A percentile compares a stretch with the other conserved stretches of the same genome.
Evolutionary conservation across 2,329 filamentous ascomycete genomes (phyloP).

Genomic region (Ophiostoma sp.): DNA sequence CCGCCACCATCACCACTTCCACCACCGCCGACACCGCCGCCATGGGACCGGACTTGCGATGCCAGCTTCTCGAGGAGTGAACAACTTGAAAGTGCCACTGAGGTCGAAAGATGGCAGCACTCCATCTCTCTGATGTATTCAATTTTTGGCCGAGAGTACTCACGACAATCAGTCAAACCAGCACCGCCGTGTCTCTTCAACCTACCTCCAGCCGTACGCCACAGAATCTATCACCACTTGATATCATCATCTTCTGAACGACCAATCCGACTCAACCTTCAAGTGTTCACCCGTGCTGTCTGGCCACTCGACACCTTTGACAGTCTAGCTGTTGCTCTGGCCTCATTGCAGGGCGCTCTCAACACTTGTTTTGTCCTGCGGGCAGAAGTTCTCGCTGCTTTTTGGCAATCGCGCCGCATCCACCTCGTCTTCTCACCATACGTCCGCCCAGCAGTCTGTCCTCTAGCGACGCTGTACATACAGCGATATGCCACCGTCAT

Average conservation of each 20-base stretch:
- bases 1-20: neutral
- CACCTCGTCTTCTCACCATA: constrained; percentile 45
- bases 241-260: neutral
- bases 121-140: neutral
- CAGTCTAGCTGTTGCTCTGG: constrained; percentile 34
- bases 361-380: constrained; percentile 36
- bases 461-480: constrained; percentile 41
- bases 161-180: neutral
- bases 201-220: neutral
- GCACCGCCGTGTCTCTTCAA: neutral
- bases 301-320: constrained; percentile 42
- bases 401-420: constrained; percentile 41
- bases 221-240: neutral
- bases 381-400: constrained; percentile 40
- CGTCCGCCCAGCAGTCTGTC: constrained; percentile 37
- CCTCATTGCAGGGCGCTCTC: neutral
- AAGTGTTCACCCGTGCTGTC: constrained; percentile 37
- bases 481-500: constrained; percentile 41
- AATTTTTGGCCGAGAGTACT: neutral
- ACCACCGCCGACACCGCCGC: constrained; percentile 7
- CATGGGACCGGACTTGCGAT: constrained; percentile 28
- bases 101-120: neutral
- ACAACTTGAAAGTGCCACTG: neutral
- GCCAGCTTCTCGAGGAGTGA: neutral
- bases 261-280: constrained; percentile 33